phyloP scores from a whole-genome alignment of 768 basidiomycete species.

The Suillus subaureus region DNA sequence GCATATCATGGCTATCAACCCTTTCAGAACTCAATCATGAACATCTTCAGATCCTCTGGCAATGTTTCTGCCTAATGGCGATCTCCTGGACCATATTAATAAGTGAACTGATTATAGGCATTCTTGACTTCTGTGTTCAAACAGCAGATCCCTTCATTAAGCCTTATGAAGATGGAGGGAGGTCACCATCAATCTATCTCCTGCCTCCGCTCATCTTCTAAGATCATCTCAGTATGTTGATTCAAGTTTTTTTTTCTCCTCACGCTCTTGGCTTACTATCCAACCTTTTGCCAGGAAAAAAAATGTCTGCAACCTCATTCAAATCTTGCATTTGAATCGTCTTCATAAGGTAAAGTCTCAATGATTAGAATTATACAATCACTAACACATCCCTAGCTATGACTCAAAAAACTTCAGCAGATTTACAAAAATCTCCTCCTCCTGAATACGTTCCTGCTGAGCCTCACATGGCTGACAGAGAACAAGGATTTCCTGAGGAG shows the following conservation, averaged over 20 bases:
- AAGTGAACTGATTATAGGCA: not conserved
- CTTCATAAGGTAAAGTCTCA: not conserved
- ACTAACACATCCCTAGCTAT: not conserved
- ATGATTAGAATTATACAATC: not conserved
- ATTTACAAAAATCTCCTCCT: not conserved
- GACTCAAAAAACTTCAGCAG: not conserved
- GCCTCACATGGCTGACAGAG: not conserved
- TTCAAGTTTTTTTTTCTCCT: not conserved
- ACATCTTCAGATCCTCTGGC: not conserved
- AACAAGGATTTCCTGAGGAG: not conserved
- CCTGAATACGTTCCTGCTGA: not conserved
- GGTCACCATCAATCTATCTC: not conserved
- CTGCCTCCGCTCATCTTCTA: not conserved
- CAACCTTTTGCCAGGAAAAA: not conserved
- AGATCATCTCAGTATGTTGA: not conserved
- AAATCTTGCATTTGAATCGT: not conserved
- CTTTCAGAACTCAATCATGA: not conserved
- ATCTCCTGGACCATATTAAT: not conserved
- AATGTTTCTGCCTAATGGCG: not conserved
- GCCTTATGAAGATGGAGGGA: not conserved
- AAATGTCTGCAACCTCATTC: not conserved
- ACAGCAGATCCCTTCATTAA: not conserved
- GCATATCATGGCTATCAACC: too few species aligned
- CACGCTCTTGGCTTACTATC: not conserved
- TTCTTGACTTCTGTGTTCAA: not conserved